Evolutionary conservation across 2,329 filamentous ascomycete species (phyloP), one percentile per base, ranked within the genome.

Genomic region (Pseudogymnoascus sp.): DNA sequence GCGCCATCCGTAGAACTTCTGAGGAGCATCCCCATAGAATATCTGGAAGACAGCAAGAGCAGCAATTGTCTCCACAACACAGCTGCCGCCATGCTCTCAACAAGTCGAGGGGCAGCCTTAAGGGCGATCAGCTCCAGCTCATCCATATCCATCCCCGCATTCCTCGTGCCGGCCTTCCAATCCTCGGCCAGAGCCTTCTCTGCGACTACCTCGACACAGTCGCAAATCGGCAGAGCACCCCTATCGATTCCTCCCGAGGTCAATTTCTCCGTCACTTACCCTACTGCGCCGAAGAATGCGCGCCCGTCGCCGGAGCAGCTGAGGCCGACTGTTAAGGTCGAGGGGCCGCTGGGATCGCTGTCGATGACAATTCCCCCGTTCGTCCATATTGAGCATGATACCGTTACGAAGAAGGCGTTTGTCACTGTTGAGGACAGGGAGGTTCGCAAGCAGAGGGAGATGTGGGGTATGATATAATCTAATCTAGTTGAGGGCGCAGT

Each of bases 211-310:
- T 77, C 78, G 73, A 81, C 82, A 70, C 78, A 81, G 65, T 97
- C 93, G 51, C 95, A 97, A 81, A 89, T 99, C 67, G 95, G 95
- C 71, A 84, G 86, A 70, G 90, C 90, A 66, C 85, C 90, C 23
- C 84, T 96, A 62, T 87, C 90, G 63, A 82, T 96, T 34, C 93
- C 93, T 0, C 88, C 90, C 0, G 90, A 91, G 67, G 95, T 99
- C 64, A 89, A 89, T 62, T 81, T 99, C 45, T 79, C 85, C 10
- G 78, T 93, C 65, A 83, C 89, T 66, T 83, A 92, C 65, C 84
- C 87, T 6, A 45, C 67, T 14, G 60, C 61, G 28, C 61, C 39
- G 23, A 71, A 69, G 61, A 69, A 67, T 66, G 64, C 63, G 1
- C 28, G 41, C 11, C 31, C 36, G n/a, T 61, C 62, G 7, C 80